Evolutionary conservation across 305 asterid species (phyloP).

Genomic region (Salvia sclarea): DNA sequence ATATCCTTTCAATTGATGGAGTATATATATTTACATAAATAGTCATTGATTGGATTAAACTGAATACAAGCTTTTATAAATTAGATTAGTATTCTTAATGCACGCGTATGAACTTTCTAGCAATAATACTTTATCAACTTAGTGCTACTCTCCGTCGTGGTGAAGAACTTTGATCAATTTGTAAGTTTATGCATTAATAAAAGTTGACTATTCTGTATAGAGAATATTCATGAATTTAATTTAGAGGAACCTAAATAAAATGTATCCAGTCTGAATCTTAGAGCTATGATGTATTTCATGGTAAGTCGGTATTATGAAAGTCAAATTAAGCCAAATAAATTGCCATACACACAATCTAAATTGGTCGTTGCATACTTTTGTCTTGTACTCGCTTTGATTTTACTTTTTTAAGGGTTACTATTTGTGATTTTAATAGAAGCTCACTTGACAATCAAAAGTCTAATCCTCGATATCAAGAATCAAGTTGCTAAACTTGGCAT

Average conservation of each 20-base stretch:
- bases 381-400: not conserved
- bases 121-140: too few relatives aligned
- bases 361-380: too few relatives aligned
- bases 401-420: too few relatives aligned
- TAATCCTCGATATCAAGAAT: not conserved
- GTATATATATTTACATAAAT: too few relatives aligned
- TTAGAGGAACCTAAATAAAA: not conserved
- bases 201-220: not conserved
- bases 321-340: not conserved
- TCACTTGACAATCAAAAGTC: not conserved
- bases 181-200: not conserved
- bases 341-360: not conserved
- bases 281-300: too few relatives aligned
- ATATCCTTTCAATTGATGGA: too few relatives aligned
- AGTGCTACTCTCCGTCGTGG: not conserved
- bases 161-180: not conserved
- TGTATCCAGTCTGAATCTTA: too few relatives aligned
- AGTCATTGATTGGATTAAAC: too few relatives aligned
- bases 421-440: not conserved
- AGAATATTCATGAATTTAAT: not conserved
- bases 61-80: too few relatives aligned
- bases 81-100: too few relatives aligned
- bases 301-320: not conserved
- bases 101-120: too few relatives aligned
- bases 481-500: not conserved